Evolutionary conservation across 108 stramenopile genomes (phyloP), one percentile per base, ranked within the genome.

Genomic region (Schizochytrium sp.): DNA sequence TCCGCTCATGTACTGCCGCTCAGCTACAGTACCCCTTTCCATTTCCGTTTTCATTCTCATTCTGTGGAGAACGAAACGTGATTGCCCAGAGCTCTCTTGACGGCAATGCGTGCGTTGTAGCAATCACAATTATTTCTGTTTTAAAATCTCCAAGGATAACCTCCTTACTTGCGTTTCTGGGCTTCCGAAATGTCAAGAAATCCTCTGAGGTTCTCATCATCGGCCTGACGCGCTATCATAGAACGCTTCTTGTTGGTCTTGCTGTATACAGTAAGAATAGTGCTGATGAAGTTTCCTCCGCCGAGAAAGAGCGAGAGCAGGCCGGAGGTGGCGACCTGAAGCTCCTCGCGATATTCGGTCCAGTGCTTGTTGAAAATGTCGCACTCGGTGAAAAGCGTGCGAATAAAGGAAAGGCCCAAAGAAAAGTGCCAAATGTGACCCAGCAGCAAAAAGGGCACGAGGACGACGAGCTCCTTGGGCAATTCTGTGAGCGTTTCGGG

Each of bases 331-430:
- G 51, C 83, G 5, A 59, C 58, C 83, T 89, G 89, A 16, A 89
- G 43, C 63, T 89, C 89, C 60, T 89, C 87, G 57, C 43, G 89
- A 25, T 58, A 89, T 4, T 88, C 57, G 51, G 41, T 88, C 89
- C 87, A 88, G 58, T 89, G 89, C 5, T 89, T 47, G 87, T 12
- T 21, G n/a, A 59, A 58, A 5, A 89, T 34, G 18, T 89, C 28
- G 5, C 43, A 44, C 5, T 43, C 89, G 29, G 72, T 59, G 28
- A 34, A 43, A 23, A 88, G 48, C n/a, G 45, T 51, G 58, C 16
- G n/a, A 4, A 89, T 34, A 2, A 89, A 34, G n/a, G 34, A 41
- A 29, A 48, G 41, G 18, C 89, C 58, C 25, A 89, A 18, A 14
- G 3, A 0, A 5, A 89, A 12, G 8, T 89, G 87, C 88, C 28